Percentiles rank a stretch among this genome's conserved stretches.
phyloP scores from a whole-genome alignment of 2,329 filamentous ascomycete genomes.

The Dactylellina leptospora region DNA sequence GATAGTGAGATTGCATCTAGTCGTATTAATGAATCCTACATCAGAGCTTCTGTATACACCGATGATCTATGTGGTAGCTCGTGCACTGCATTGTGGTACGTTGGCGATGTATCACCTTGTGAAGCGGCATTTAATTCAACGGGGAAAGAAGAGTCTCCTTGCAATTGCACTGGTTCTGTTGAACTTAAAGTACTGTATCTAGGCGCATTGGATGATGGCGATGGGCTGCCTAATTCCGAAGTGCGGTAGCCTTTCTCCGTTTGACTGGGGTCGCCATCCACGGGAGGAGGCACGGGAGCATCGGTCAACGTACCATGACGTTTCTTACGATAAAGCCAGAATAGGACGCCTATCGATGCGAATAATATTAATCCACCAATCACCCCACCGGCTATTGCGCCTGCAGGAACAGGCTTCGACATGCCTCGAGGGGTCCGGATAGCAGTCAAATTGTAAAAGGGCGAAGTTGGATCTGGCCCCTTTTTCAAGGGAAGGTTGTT shows the following conservation, averaged over 20 bases:
- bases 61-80: too few species aligned
- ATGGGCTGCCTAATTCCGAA: constrained; percentile 12
- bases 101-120: background rate
- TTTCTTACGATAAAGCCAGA: constrained; percentile 3
- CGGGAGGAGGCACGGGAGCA: background rate
- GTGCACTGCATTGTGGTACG: background rate
- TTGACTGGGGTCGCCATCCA: background rate
- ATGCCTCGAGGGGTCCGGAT: background rate
- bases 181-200: constrained; percentile 14
- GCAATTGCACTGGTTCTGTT: constrained; percentile 10
- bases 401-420: background rate
- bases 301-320: background rate
- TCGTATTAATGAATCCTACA: too few species aligned
- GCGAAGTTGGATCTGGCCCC: constrained; percentile 6
- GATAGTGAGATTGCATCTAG: too few species aligned
- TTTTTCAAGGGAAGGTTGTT: constrained; percentile 12
- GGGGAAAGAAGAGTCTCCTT: constrained; percentile 21
- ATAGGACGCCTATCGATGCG: background rate
- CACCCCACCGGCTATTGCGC: constrained; percentile 20
- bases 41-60: too few species aligned
- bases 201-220: background rate
- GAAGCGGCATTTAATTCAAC: constrained; percentile 11
- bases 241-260: background rate
- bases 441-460: constrained; percentile 18
- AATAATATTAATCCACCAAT: constrained; percentile 13